Percentiles rank a stretch among this genome's conserved stretches.
Conservation (phyloP, 1,284 basidiomycete species). For the Moesziomyces globuligerus region DNA sequence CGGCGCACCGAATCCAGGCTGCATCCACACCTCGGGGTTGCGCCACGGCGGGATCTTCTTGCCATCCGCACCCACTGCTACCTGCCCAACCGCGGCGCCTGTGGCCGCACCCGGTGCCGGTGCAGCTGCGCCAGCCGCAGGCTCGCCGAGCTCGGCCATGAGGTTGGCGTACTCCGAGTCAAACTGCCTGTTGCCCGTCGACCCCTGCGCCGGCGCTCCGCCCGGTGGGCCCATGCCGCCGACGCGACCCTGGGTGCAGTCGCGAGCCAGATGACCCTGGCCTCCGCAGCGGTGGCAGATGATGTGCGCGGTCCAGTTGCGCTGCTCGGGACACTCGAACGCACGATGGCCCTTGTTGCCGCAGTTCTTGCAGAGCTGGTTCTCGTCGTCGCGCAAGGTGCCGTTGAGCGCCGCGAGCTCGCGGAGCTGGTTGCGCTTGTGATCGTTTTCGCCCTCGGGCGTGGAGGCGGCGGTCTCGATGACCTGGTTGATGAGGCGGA, state of each 20-base stretch:
- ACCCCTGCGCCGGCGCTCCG: slow-evolving; percentile 48
- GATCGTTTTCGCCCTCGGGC: slow-evolving; percentile 98
- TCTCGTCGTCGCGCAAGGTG: slow-evolving; percentile 98
- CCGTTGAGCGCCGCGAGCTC: slow-evolving; percentile 98
- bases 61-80: slow-evolving; percentile 53
- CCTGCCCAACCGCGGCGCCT: too few relatives aligned
- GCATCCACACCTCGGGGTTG: slow-evolving; percentile 63
- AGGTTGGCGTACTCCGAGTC: slow-evolving; percentile 97
- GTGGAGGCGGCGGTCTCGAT: slow-evolving; percentile 99
- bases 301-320: slow-evolving; percentile 64
- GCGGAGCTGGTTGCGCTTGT: slow-evolving; percentile 98
- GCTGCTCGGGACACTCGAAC: slow-evolving; percentile 65
- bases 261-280: slow-evolving; percentile 65
- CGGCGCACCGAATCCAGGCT: slow-evolving; percentile 43
- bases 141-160: slow-evolving; percentile 97
- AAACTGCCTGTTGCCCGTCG: slow-evolving; percentile 71
- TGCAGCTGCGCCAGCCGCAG: slow-evolving; percentile 68
- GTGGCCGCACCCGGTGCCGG: slow-evolving; percentile 25
- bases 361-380: slow-evolving; percentile 98
- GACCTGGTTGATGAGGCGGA: slow-evolving; percentile 94
- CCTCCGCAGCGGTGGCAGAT: slow-evolving; percentile 65
- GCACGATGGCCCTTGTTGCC: slow-evolving; percentile 79
- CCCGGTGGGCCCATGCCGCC: slow-evolving; percentile 73
- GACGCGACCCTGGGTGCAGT: slow-evolving; percentile 69
- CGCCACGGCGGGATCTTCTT: slow-evolving; percentile 66